Evolutionary conservation across 192 early-diverging fungal genomes (phyloP).

Genomic region (Coemansia sp.): DNA sequence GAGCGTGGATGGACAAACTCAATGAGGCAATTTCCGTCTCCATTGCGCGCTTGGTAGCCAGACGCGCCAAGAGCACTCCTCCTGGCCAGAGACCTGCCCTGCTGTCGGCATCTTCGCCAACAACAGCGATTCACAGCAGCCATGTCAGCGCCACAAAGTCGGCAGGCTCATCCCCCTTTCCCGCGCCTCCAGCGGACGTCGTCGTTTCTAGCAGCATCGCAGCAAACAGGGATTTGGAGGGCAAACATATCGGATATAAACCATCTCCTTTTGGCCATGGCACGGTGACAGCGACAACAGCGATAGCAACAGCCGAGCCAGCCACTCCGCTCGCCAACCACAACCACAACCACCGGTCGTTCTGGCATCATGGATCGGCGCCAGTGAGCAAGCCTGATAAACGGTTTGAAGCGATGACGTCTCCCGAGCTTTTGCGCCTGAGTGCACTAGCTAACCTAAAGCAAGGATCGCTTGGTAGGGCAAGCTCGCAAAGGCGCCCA

Average conservation of each 20-base stretch:
- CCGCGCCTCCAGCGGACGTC: conserved; percentile 1
- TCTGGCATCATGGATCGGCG: conserved; percentile 22
- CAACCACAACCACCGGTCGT: conserved; percentile 9
- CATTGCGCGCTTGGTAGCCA: neutral
- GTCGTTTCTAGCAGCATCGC: neutral
- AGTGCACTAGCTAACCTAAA: conserved; percentile 16
- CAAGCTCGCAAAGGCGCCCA: neutral
- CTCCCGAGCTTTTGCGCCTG: conserved; percentile 43
- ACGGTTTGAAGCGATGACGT: conserved; percentile 35
- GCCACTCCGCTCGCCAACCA: neutral
- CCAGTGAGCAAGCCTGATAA: conserved; percentile 8
- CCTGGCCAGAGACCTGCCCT: neutral
- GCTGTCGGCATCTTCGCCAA: neutral
- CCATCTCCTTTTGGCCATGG: neutral
- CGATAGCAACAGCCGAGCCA: neutral
- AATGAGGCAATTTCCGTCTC: conserved; percentile 48
- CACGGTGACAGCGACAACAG: neutral
- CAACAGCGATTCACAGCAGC: neutral
- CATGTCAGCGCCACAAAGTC: conserved; percentile 5
- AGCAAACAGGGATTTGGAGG: neutral
- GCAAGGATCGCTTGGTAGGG: neutral
- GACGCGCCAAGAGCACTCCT: conserved; percentile 1
- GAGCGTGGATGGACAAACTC: conserved; percentile 58
- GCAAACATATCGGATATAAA: neutral
- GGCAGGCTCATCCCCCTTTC: conserved; percentile 5